phyloP scores from a whole-genome alignment of 2,329 filamentous ascomycete genomes.

The Whalleya microplaca region DNA sequence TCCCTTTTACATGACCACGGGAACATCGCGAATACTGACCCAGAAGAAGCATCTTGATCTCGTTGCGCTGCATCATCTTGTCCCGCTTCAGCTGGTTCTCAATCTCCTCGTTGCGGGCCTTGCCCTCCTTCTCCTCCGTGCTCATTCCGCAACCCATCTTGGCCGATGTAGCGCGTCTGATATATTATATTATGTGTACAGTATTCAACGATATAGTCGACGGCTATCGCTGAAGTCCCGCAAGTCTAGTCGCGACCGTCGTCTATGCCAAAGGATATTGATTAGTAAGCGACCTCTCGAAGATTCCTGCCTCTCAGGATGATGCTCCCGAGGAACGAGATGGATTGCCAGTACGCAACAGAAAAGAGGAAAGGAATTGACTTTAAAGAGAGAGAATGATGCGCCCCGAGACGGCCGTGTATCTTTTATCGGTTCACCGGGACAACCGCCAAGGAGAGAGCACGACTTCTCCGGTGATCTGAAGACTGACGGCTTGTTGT shows the following conservation, averaged over 20 bases:
- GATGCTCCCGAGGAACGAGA: neutral
- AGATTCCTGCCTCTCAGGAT: neutral
- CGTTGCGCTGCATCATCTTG: constrained; percentile 97
- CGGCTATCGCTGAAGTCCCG: constrained; percentile 8
- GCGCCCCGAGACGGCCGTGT: neutral
- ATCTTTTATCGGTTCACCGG: neutral
- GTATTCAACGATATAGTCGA: constrained; percentile 7
- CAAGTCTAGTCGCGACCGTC: constrained; percentile 10
- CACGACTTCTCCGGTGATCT: neutral
- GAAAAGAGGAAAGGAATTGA: neutral
- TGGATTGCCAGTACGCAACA: neutral
- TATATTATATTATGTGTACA: constrained; percentile 14
- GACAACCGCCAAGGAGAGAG: neutral
- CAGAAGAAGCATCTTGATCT: constrained; percentile 99
- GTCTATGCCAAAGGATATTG: neutral
- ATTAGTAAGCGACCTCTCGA: constrained; percentile 3
- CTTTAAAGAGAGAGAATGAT: neutral
- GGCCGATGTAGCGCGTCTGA: constrained; percentile 44
- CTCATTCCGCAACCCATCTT: constrained; percentile 99
- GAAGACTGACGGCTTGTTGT: neutral
- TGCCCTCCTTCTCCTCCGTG: constrained; percentile 99
- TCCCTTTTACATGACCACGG: neutral
- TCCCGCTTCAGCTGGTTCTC: constrained; percentile 99
- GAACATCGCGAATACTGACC: constrained; percentile 63
- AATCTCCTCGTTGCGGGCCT: constrained; percentile 99